Conservation (phyloP, 2,329 filamentous ascomycete genomes). For the Sporothrix dimorphospora region DNA sequence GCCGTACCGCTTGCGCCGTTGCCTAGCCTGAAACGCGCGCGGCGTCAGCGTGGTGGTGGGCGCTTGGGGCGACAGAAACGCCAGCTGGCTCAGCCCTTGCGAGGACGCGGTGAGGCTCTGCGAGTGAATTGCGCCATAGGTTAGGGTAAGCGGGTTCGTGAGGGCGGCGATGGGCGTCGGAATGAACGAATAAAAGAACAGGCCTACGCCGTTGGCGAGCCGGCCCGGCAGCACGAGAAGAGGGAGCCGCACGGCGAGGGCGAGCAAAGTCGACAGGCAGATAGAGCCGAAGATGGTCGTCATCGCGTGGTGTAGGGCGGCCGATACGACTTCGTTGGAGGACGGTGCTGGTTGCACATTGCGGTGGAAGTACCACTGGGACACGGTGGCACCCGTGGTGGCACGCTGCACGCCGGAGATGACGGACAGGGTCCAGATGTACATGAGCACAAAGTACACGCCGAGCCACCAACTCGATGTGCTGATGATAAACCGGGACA, state of each 20-base stretch:
- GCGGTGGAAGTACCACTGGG: slow-evolving; percentile 98
- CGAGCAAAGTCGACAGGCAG: slow-evolving; percentile 81
- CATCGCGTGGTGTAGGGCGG: slow-evolving; percentile 77
- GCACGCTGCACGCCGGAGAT: slow-evolving; percentile 87
- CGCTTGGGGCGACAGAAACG: slow-evolving; percentile 72
- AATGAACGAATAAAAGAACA: slow-evolving; percentile 70
- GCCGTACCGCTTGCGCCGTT: slow-evolving; percentile 34
- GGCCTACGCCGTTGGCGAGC: slow-evolving; percentile 62
- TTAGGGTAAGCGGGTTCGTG: slow-evolving; percentile 89
- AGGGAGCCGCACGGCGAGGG: slow-evolving; percentile 80
- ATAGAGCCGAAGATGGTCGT: slow-evolving; percentile 92
- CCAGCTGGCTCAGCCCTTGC: slow-evolving; percentile 77
- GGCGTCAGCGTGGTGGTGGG: slow-evolving; percentile 73
- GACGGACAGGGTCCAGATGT: slow-evolving; percentile 90
- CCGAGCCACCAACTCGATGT: slow-evolving; percentile 93
- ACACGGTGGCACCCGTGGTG: slow-evolving; percentile 91
- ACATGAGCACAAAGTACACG: slow-evolving; percentile 89
- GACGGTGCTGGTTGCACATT: slow-evolving; percentile 77
- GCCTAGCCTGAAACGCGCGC: slow-evolving; percentile 47
- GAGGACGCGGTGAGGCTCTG: slow-evolving; percentile 78
- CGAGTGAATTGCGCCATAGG: slow-evolving; percentile 92
- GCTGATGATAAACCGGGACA: slow-evolving; percentile 75
- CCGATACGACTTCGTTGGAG: slow-evolving; percentile 78
- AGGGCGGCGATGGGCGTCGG: slow-evolving; percentile 83
- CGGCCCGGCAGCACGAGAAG: slow-evolving; percentile 80